Percentiles rank a stretch among this genome's conserved stretches.
Conservation (phyloP, 176 grass and related monocot genomes). For the Zizania latifolia region DNA sequence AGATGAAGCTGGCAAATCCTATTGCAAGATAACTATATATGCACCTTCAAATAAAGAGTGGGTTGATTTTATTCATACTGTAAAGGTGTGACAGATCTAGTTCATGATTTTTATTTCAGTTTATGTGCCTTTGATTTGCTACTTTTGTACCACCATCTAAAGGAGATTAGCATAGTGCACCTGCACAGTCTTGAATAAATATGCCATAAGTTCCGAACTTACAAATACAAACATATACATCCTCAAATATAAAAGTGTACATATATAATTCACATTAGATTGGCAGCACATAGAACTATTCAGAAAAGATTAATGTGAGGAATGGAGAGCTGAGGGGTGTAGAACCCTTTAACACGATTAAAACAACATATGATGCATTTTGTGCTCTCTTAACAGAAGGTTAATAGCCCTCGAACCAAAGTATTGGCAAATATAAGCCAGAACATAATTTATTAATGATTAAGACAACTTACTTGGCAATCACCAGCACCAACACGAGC, state of each 20-base stretch:
- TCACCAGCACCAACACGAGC: conserved; percentile 98
- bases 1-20: background rate
- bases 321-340: no score
- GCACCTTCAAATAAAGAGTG: background rate
- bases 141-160: conserved; percentile 13
- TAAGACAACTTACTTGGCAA: conserved; percentile 74
- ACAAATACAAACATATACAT: background rate
- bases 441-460: conserved; percentile 1
- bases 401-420: conserved; percentile 6
- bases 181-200: background rate
- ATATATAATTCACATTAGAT: background rate
- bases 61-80: background rate
- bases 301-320: no score
- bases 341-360: background rate
- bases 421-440: conserved; percentile 7
- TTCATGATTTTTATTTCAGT: conserved; percentile 2
- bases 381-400: background rate
- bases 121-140: background rate
- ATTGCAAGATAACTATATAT: background rate
- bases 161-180: background rate
- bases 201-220: background rate
- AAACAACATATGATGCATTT: background rate
- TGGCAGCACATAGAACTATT: no score
- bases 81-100: background rate
- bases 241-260: background rate